Evolutionary conservation across 257 asterid genomes (phyloP), one percentile per base, ranked within the genome.

Genomic region (Capsicum chinense): DNA sequence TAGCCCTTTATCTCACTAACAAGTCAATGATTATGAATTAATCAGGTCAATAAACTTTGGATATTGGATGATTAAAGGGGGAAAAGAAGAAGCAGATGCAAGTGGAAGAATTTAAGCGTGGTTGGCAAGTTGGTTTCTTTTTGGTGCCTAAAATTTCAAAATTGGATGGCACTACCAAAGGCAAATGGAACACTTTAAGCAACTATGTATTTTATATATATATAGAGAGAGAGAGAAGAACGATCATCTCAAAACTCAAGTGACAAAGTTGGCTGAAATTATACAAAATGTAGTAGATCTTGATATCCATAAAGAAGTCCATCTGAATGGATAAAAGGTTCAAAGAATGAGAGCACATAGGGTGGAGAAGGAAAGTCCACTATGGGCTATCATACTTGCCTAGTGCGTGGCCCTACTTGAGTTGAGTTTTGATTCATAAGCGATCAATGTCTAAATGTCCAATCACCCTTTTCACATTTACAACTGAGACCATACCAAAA

Each of bases 241-340:
- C 33, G n/a, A 5, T 66, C n/a, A 5, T 3, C 56, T 11, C 80
- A 73, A 48, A 10, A 19, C 80, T 73, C 80, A 19, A 74, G 80
- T 74, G 80, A 50, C 13, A 50, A 50, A 26, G 62, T 74, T 74
- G 39, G 2, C 2, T 12, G 59, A 44, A 74, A 21, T 26, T 50
- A 74, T 74, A 74, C 6, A 74, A 50, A 74, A 19, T 74, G 19
- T 74, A 74, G 80, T 73, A 48, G 80, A 73, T 48, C 59, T 48
- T 73, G 11, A 73, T 11, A 19, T 73, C 44, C 44, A 26, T 26
- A 26, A 26, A 26, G 33, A 26, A 26, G 33, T 26, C 33, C 33
- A 26, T 26, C 33, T 26, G 33, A 26, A 26, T 26, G 33, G 19
- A 1, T 19, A 19, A 68, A 48, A 2, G 19, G 48, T 59, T 73